These are phyloP conservation scores for Pestalotiopsis sp. DNA, from an alignment of 2,329 filamentous ascomycete genomes.

Conservation along the genomic window DNA sequence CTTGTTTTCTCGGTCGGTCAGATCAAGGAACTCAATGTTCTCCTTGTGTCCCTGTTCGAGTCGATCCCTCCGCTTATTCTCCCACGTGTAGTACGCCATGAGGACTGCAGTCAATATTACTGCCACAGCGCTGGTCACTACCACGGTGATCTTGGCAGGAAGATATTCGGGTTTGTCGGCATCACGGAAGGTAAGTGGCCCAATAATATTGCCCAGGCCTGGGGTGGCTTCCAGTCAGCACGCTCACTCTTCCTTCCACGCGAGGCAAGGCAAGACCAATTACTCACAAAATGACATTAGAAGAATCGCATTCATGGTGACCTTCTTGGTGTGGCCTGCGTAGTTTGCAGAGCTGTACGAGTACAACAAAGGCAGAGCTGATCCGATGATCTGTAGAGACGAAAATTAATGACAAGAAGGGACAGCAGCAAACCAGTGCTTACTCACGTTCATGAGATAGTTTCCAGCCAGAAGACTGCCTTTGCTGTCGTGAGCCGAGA, in stretches of 20 bases:
- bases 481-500: conserved; percentile 35
- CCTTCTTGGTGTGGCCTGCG: conserved; percentile 56
- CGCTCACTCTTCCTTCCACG: background rate
- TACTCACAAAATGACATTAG: conserved; percentile 38
- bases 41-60: conserved; percentile 22
- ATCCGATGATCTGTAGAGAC: conserved; percentile 34
- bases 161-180: conserved; percentile 37
- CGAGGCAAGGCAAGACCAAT: background rate
- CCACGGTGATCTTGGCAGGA: conserved; percentile 44
- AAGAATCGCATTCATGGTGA: conserved; percentile 50
- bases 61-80: conserved; percentile 40
- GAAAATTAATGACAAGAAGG: background rate
- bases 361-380: conserved; percentile 43
- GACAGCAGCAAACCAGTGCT: background rate
- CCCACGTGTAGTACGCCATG: conserved; percentile 53
- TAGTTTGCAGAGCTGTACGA: conserved; percentile 34
- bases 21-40: conserved; percentile 32
- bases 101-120: conserved; percentile 44
- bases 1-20: conserved; percentile 33
- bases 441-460: conserved; percentile 42
- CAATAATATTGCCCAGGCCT: conserved; percentile 43
- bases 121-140: conserved; percentile 43
- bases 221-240: conserved; percentile 8
- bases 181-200: conserved; percentile 39
- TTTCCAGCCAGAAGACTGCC: conserved; percentile 43